Evolutionary conservation across 352 stramenopile genomes (phyloP).

Genomic region (Phytophthora rubi): DNA sequence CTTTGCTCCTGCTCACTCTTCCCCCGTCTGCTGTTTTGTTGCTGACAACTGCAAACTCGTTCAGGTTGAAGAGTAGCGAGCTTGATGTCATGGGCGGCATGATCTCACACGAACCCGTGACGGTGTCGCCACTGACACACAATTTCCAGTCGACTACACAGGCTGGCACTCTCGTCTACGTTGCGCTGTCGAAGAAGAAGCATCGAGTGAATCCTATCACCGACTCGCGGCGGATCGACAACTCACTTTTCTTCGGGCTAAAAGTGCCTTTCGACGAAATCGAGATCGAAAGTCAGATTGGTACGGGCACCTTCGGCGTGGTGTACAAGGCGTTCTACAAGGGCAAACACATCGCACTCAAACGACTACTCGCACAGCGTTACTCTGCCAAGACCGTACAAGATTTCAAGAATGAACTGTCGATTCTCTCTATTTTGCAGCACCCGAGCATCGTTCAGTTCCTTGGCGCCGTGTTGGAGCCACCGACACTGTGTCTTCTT

Average conservation of each 20-base stretch:
- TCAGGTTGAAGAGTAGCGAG: background rate
- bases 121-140: constrained; percentile 67
- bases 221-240: constrained; percentile 63
- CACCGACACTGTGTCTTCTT: constrained; percentile 77
- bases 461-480: constrained; percentile 68
- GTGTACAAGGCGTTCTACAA: constrained; percentile 85
- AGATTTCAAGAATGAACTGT: constrained; percentile 84
- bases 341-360: constrained; percentile 75
- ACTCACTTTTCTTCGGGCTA: constrained; percentile 70
- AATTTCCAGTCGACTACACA: constrained; percentile 69
- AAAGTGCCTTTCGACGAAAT: constrained; percentile 76
- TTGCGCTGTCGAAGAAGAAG: constrained; percentile 73
- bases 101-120: constrained; percentile 61
- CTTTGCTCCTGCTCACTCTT: background rate
- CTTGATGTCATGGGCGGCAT: constrained; percentile 51
- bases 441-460: constrained; percentile 87
- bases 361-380: constrained; percentile 63
- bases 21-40: background rate
- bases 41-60: background rate
- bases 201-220: constrained; percentile 58
- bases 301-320: constrained; percentile 75
- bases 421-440: constrained; percentile 82
- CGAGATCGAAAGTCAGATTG: constrained; percentile 69
- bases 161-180: constrained; percentile 76
- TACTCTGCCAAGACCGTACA: constrained; percentile 64